Evolutionary conservation across 441 rosid species (phyloP), one percentile per base, ranked within the genome.

Genomic region (Populus hybrid): DNA sequence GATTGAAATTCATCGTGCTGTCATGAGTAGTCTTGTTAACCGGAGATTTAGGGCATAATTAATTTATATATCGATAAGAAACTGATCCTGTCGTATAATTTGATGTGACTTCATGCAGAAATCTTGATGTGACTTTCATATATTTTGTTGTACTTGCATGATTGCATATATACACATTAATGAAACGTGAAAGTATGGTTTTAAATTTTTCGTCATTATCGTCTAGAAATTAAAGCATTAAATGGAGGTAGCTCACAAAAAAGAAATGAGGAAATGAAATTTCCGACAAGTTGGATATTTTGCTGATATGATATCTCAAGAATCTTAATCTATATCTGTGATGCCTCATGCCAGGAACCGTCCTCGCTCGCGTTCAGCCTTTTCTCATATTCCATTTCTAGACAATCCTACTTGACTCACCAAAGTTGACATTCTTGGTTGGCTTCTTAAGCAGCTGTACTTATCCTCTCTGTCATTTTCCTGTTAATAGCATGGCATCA

Each of bases 331-430:
- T 40, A 23, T 11, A 26, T 56, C 31, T 68, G 79, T 36, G 79
- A 81, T 53, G 78, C 24, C 24, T 23, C 24, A 23, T 23, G 24
- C 76, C 38, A 81, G 66, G 74, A 81, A 70, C 76, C 73, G 76
- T n/a, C 73, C 68, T 74, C 28, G 76, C 53, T 40, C 68, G 71
- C 29, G 14, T 33, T 33, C 29, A 29, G 5, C 11, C 66, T 40
- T 29, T 31, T 11, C 16, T 21, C 20, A 61, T 70, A 45, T 53
- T 12, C 26, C 38, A 40, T 1, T 65, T 69, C n/a, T 23, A n/a
- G 75, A 70, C 28, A 29, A 0, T 36, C 36, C 31, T 23, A n/a
- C 72, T 64, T 18, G 23, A 33, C n/a, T 68, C 31, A 23, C 21
- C 29, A 28, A 78, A 72, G 72, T 72, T 80, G 79, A 72, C 70